Conservation (phyloP, 1,139 yeast genomes). For the Yamadazyma siamensis region DNA sequence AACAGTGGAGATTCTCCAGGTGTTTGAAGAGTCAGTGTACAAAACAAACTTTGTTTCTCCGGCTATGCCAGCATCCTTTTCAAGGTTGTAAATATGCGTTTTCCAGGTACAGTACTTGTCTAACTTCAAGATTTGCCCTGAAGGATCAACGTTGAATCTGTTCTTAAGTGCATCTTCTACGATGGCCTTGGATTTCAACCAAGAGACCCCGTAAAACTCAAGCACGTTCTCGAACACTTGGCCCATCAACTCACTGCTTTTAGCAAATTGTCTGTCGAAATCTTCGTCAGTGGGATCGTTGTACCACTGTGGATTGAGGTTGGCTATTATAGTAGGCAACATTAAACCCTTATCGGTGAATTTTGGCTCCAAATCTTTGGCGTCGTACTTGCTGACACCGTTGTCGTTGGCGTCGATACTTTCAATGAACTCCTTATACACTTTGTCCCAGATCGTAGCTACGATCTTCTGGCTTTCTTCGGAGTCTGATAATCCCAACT, state of each 20-base stretch:
- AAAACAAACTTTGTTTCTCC: slow-evolving; percentile 65
- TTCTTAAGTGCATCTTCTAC: slow-evolving; percentile 66
- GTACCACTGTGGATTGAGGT: slow-evolving; percentile 85
- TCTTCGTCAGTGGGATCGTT: slow-evolving; percentile 60
- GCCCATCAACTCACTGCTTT: slow-evolving; percentile 84
- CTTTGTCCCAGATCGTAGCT: slow-evolving; percentile 64
- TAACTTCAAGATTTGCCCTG: slow-evolving; percentile 73
- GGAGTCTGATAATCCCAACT: slow-evolving; percentile 26
- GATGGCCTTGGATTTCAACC: slow-evolving; percentile 85
- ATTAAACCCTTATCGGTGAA: slow-evolving; percentile 49
- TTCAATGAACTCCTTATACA: slow-evolving; percentile 84
- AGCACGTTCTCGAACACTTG: slow-evolving; percentile 66
- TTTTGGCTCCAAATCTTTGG: slow-evolving; percentile 31
- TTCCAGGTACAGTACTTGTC: slow-evolving; percentile 89
- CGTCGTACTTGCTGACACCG: slow-evolving; percentile 74
- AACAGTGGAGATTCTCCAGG: slow-evolving; percentile 92
- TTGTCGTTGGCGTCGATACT: slow-evolving; percentile 95
- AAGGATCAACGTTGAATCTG: slow-evolving; percentile 51
- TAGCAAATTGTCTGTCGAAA: slow-evolving; percentile 62
- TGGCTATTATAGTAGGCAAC: slow-evolving; percentile 72
- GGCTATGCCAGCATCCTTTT: slow-evolving; percentile 41
- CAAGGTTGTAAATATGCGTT: slow-evolving; percentile 79
- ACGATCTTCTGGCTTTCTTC: slow-evolving; percentile 31
- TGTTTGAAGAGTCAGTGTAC: slow-evolving; percentile 66
- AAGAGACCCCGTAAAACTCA: slow-evolving; percentile 72